Evolutionary conservation across 768 basidiomycete species (phyloP).

Genomic region (Candolleomyces aberdarensis): DNA sequence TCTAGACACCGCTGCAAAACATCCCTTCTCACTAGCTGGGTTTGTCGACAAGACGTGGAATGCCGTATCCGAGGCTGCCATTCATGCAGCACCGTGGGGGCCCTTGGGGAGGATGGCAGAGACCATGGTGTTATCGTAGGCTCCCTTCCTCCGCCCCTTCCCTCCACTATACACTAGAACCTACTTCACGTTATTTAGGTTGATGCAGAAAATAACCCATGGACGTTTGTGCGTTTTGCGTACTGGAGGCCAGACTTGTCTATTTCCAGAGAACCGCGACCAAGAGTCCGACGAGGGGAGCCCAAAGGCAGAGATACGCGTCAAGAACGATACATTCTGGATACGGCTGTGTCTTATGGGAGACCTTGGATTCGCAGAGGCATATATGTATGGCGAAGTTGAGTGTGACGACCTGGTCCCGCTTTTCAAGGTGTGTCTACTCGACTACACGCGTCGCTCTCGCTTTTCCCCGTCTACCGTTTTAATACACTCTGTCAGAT

Average conservation of each 20-base stretch:
- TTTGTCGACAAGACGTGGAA: constrained; percentile 43
- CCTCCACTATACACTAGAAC: not conserved
- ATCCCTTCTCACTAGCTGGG: constrained; percentile 40
- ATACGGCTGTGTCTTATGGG: constrained; percentile 54
- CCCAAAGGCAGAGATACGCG: constrained; percentile 42
- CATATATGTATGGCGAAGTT: constrained; percentile 77
- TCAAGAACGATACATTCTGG: constrained; percentile 56
- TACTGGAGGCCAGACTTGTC: constrained; percentile 42
- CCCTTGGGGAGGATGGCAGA: constrained; percentile 42
- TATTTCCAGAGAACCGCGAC: constrained; percentile 32
- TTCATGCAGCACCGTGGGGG: constrained; percentile 37
- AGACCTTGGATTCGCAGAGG: constrained; percentile 73
- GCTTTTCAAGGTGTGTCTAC: constrained; percentile 52
- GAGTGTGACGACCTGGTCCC: constrained; percentile 63
- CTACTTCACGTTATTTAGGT: constrained; percentile 18
- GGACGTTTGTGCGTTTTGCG: constrained; percentile 45
- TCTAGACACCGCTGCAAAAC: constrained; percentile 39
- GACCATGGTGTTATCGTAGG: constrained; percentile 46
- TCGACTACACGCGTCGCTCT: not conserved
- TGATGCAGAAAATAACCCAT: constrained; percentile 43
- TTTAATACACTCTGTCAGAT: constrained; percentile 36
- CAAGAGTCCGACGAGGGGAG: constrained; percentile 13
- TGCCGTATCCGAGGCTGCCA: constrained; percentile 33
- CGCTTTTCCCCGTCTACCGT: not conserved
- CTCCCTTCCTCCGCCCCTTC: not conserved